Evolutionary conservation across 495 filamentous ascomycete genomes (phyloP).

Genomic region (Bryoglossum gracile): DNA sequence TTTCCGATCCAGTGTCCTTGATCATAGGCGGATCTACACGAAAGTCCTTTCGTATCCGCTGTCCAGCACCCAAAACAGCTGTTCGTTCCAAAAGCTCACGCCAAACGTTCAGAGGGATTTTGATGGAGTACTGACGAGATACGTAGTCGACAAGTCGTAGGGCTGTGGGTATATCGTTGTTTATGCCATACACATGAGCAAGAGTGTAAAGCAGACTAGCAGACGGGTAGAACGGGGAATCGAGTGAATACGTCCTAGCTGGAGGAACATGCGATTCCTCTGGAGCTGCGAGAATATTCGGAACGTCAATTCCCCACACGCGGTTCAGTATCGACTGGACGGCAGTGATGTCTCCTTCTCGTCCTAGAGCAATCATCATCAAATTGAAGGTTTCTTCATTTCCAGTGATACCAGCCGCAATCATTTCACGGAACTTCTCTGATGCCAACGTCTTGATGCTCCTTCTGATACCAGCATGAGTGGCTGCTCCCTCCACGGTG

Average conservation of each 20-base stretch:
- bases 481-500: neutral
- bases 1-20: slow-evolving; percentile 2
- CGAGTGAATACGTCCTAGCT: slow-evolving; percentile 29
- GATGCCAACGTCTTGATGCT: slow-evolving; percentile 14
- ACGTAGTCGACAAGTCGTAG: slow-evolving; percentile 49
- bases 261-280: slow-evolving; percentile 22
- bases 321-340: slow-evolving; percentile 43
- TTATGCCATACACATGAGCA: slow-evolving; percentile 51
- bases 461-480: no score
- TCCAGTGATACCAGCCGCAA: slow-evolving; percentile 32
- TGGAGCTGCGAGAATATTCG: slow-evolving; percentile 20
- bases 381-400: slow-evolving; percentile 51
- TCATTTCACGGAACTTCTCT: slow-evolving; percentile 44
- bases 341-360: slow-evolving; percentile 44
- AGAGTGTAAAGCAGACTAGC: slow-evolving; percentile 47
- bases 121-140: slow-evolving; percentile 45
- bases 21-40: neutral
- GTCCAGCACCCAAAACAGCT: slow-evolving; percentile 40
- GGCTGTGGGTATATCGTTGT: slow-evolving; percentile 47
- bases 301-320: slow-evolving; percentile 53
- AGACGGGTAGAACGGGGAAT: slow-evolving; percentile 50
- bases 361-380: slow-evolving; percentile 47
- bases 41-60: neutral
- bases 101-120: slow-evolving; percentile 46
- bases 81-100: slow-evolving; percentile 51